These are phyloP conservation scores for Pneumocystis jirovecii DNA, from an alignment of 1,139 yeast species.

Conservation along the genomic window DNA sequence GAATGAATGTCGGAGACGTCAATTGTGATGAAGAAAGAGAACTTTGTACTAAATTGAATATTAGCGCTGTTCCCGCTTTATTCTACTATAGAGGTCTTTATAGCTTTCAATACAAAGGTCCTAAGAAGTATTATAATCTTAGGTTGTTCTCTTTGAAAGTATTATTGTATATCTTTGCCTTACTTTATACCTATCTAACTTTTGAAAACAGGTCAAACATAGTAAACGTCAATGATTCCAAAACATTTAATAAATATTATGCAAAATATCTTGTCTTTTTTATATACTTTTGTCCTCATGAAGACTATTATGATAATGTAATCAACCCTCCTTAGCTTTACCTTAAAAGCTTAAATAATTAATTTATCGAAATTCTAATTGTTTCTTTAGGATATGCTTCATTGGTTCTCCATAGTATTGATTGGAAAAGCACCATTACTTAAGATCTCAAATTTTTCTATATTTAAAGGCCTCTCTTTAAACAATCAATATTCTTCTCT, in stretches of 20 bases:
- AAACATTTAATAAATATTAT: not conserved
- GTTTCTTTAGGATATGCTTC: slow-evolving; percentile 22
- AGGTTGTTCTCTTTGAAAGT: slow-evolving; percentile 22
- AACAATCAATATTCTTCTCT: slow-evolving; percentile 23
- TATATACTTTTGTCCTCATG: not conserved
- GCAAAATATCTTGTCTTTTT: not conserved
- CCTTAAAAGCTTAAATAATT: not conserved
- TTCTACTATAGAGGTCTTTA: slow-evolving; percentile 22
- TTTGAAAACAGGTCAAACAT: not conserved
- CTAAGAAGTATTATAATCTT: slow-evolving; percentile 24
- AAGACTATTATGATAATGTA: not conserved
- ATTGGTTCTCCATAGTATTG: slow-evolving; percentile 23
- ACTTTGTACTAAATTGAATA: slow-evolving; percentile 24
- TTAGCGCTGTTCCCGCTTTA: slow-evolving; percentile 23
- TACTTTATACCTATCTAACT: not conserved
- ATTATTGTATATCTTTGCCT: not conserved
- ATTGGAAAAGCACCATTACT: slow-evolving; percentile 25
- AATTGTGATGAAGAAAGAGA: slow-evolving; percentile 26
- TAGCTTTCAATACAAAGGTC: slow-evolving; percentile 23
- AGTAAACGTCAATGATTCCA: not conserved
- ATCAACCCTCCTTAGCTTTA: not conserved
- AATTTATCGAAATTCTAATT: not conserved
- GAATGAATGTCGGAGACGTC: slow-evolving; percentile 28
- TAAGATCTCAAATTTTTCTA: slow-evolving; percentile 20
- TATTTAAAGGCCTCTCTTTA: slow-evolving; percentile 21